These are phyloP conservation scores for Acanthamoeba rhysodes DNA, from an alignment of 208 protist species.

Conservation along the genomic window DNA sequence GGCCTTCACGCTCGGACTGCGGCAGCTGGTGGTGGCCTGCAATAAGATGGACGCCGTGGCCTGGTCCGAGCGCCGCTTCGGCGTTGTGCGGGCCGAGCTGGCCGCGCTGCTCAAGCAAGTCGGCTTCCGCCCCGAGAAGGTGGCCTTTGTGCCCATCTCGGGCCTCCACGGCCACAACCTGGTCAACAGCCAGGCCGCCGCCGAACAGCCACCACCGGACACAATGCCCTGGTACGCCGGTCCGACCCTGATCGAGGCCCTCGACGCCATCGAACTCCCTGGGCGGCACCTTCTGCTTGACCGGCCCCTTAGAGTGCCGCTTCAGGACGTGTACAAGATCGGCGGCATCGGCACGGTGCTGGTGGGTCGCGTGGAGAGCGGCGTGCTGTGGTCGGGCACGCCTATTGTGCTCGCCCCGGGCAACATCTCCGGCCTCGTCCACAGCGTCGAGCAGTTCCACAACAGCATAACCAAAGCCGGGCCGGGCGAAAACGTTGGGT, in stretches of 20 bases:
- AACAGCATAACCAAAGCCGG: constrained; percentile 80
- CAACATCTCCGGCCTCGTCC: constrained; percentile 87
- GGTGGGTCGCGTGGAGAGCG: constrained; percentile 94
- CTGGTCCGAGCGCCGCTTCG: constrained; percentile 92
- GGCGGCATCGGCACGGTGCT: constrained; percentile 97
- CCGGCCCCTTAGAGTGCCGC: constrained; percentile 96
- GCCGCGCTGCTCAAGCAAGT: constrained; percentile 89
- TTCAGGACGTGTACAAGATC: constrained; percentile 99
- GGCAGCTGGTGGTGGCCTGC: constrained; percentile 93
- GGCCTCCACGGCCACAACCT: constrained; percentile 98
- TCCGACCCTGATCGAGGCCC: constrained; percentile 93
- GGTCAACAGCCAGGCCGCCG: constrained; percentile 89
- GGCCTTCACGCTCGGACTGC: constrained; percentile 92
- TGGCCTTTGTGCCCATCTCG: constrained; percentile 96
- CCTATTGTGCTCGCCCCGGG: constrained; percentile 90
- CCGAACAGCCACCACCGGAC: too few species aligned
- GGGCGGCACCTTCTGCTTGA: constrained; percentile 91
- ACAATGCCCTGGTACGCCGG: constrained; percentile 96
- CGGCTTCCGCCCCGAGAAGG: constrained; percentile 95
- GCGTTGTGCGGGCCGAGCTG: constrained; percentile 81
- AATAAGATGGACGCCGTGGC: constrained; percentile 97
- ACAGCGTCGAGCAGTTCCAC: constrained; percentile 93
- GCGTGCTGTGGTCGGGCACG: constrained; percentile 87
- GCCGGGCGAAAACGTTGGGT: constrained; percentile 90
- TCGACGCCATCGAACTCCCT: constrained; percentile 92